These are phyloP conservation scores for Tricholoma matsutake DNA, from an alignment of 768 basidiomycete species.

Conservation along the genomic window DNA sequence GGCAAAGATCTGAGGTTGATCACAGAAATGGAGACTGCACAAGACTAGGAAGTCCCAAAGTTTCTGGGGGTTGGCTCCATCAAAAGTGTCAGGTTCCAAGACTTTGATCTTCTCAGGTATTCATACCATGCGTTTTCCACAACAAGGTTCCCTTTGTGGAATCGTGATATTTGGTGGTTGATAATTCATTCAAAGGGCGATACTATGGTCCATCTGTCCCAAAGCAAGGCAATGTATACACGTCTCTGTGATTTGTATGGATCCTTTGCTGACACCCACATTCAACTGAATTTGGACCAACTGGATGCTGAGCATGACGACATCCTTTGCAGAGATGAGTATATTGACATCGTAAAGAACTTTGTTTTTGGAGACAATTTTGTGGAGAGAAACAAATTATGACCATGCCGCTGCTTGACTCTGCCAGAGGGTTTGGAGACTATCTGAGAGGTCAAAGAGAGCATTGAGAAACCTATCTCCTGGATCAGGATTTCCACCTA, in stretches of 20 bases:
- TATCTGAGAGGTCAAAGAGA: too few relatives aligned
- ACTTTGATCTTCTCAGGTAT: too few relatives aligned
- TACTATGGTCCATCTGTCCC: conserved; percentile 57
- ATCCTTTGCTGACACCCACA: conserved; percentile 15
- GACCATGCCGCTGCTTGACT: neutral
- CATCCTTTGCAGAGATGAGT: conserved; percentile 42
- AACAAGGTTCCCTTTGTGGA: conserved; percentile 37
- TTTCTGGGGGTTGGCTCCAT: too few relatives aligned
- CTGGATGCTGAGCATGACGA: conserved; percentile 54
- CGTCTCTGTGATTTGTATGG: conserved; percentile 45
- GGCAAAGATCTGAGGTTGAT: too few relatives aligned
- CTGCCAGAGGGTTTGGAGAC: too few relatives aligned
- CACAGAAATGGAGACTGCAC: too few relatives aligned
- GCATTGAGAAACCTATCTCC: too few relatives aligned
- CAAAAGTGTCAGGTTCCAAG: too few relatives aligned
- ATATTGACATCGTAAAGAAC: conserved; percentile 40
- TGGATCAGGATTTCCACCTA: too few relatives aligned
- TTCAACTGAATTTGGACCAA: conserved; percentile 33
- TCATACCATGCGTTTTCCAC: conserved; percentile 51
- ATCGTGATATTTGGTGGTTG: conserved; percentile 53
- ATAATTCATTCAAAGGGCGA: conserved; percentile 76
- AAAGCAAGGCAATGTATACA: conserved; percentile 58
- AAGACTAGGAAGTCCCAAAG: too few relatives aligned
- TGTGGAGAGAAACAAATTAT: neutral
- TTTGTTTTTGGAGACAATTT: conserved; percentile 33